Conservation (phyloP, 805 yeast species). For the Wilhelminamyces savonicus region DNA sequence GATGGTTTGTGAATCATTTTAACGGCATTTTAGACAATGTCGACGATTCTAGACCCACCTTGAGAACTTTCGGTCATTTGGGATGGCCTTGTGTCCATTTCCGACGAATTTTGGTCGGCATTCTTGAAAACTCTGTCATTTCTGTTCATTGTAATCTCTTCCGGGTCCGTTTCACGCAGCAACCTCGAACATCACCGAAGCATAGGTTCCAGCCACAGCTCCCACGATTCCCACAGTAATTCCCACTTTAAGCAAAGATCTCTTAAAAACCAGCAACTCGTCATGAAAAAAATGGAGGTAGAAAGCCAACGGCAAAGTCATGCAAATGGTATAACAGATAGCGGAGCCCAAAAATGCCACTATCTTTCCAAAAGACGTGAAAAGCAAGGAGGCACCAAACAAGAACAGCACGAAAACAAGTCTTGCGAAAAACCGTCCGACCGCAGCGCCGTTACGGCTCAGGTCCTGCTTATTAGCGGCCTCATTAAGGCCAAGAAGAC, state of each 20-base stretch:
- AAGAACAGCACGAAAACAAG: slow-evolving; percentile 15
- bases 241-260: slow-evolving; percentile 32
- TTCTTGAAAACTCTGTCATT: too few relatives aligned
- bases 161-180: too few relatives aligned
- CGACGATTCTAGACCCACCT: too few relatives aligned
- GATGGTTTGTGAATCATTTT: too few relatives aligned
- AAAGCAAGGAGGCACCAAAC: slow-evolving; percentile 20
- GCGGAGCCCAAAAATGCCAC: slow-evolving; percentile 38
- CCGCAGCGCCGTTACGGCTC: background rate
- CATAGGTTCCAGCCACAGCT: slow-evolving; percentile 57
- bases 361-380: slow-evolving; percentile 34
- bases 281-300: slow-evolving; percentile 44
- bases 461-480: background rate
- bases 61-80: too few relatives aligned
- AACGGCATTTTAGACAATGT: too few relatives aligned
- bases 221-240: slow-evolving; percentile 40
- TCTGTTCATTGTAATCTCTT: too few relatives aligned
- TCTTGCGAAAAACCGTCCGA: slow-evolving; percentile 10
- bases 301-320: slow-evolving; percentile 34
- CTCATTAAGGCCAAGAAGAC: slow-evolving; percentile 11
- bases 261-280: slow-evolving; percentile 36
- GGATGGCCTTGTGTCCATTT: too few relatives aligned
- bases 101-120: too few relatives aligned
- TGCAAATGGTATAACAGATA: slow-evolving; percentile 35
- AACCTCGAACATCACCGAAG: slow-evolving; percentile 11